Evolutionary conservation across 2,329 filamentous ascomycete genomes (phyloP).

Genomic region (Sporothrix curviconia): DNA sequence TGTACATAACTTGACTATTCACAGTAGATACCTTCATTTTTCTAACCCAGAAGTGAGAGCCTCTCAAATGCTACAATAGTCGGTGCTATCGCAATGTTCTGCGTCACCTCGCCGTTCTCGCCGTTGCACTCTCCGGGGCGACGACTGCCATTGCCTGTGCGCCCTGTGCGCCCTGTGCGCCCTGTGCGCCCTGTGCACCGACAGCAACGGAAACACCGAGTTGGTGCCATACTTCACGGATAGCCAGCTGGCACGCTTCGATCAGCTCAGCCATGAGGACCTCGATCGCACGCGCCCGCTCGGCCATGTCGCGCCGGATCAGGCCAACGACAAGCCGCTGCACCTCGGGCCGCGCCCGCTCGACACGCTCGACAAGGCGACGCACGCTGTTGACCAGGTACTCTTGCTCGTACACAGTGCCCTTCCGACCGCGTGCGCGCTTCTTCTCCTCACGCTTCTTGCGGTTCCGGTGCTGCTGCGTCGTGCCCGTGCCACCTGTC

Average conservation of each 20-base stretch:
- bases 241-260: constrained; percentile 58
- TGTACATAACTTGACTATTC: too few relatives aligned
- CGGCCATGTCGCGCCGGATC: constrained; percentile 75
- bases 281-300: constrained; percentile 74
- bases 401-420: constrained; percentile 95
- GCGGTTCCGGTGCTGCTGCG: constrained; percentile 65
- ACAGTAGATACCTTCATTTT: too few relatives aligned
- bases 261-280: constrained; percentile 67
- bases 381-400: constrained; percentile 86
- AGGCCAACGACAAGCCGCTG: constrained; percentile 69
- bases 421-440: constrained; percentile 88
- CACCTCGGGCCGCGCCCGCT: constrained; percentile 64
- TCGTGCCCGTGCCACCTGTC: constrained; percentile 14
- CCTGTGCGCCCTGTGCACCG: too few relatives aligned
- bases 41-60: constrained; percentile 43
- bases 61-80: constrained; percentile 43
- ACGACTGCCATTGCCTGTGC: neutral
- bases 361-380: constrained; percentile 75
- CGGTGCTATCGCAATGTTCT: constrained; percentile 38
- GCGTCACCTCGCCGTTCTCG: neutral
- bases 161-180: too few relatives aligned
- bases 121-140: constrained; percentile 16
- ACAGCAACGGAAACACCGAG: constrained; percentile 17
- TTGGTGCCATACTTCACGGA: constrained; percentile 58
- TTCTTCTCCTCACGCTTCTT: constrained; percentile 86